Evolutionary conservation across 2,329 filamentous ascomycete species (phyloP), one percentile per base, ranked within the genome.

Genomic region (Escovopsis sp.): DNA sequence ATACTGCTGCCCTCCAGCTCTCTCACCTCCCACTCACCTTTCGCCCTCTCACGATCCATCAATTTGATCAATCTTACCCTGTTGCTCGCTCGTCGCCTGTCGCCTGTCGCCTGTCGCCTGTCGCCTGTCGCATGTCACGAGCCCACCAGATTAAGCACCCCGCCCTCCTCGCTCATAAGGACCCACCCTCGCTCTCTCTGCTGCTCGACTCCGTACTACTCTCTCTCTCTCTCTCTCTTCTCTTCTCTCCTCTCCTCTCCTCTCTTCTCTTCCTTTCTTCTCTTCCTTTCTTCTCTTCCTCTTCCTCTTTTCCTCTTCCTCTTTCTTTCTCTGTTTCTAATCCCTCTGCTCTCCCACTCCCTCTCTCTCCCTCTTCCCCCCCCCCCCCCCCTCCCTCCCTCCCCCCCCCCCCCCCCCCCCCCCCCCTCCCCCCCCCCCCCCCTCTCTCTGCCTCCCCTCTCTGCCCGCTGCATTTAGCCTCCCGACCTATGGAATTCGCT

Each of bases 101-200:
- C 45, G 43, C 39, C 33, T 42, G 39, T 40, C 44, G 42, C 43
- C 15, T 36, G 40, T 42, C 39, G 42, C 44, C 41, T 31, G 45
- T 46, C 45, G 45, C 39, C 37, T 42, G 42, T 42, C 44, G 43
- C 43, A 43, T 45, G 45, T 47, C 43, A 42, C 45, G 43, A 45
- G 44, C 41, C 44, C 44, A 43, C 44, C 36, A 41, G 25, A 34
- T 45, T 45, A 45, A 45, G 44, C 44, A 45, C 44, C 43, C 45
- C 43, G 45, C 41, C 45, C 40, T 39, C 42, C 35, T 42, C 36
- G 43, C 43, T 45, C 40, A 30, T 32, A 42, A 39, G 20, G 43
- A 47, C 45, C 45, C 43, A 43, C 43, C 43, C 13, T 33, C 37
- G 34, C 37, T 12, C 27, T 14, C 27, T 14, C 29, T 37, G 29